phyloP scores from a whole-genome alignment of 1,284 basidiomycete genomes.

The Pseudozyma sp. region DNA sequence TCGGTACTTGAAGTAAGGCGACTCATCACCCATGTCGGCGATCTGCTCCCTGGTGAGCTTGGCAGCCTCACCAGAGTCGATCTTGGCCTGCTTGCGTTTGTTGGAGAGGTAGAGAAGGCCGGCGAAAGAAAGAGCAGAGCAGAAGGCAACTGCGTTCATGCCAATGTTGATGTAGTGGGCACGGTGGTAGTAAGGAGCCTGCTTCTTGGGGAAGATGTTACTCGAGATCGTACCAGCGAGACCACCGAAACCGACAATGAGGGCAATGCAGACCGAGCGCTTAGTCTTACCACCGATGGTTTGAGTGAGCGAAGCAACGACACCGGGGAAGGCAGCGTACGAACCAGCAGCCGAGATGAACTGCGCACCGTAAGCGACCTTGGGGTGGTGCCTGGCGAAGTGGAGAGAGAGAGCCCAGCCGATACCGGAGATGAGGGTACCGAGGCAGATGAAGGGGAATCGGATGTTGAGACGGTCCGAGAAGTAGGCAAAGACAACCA shows the following conservation, averaged over 20 bases:
- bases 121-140: constrained; percentile 45
- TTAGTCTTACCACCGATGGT: constrained; percentile 57
- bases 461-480: constrained; percentile 49
- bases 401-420: constrained; percentile 56
- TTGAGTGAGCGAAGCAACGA: constrained; percentile 54
- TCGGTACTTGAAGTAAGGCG: constrained; percentile 60
- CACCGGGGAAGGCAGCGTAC: constrained; percentile 54
- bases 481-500: constrained; percentile 57
- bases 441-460: constrained; percentile 50
- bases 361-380: constrained; percentile 54
- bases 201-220: constrained; percentile 57
- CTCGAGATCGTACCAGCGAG: constrained; percentile 54
- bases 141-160: constrained; percentile 44
- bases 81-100: constrained; percentile 46
- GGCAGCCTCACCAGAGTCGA: constrained; percentile 55
- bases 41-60: constrained; percentile 37
- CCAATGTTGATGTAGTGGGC: constrained; percentile 56
- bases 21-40: constrained; percentile 56
- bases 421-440: constrained; percentile 47
- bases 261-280: constrained; percentile 53
- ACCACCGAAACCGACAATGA: constrained; percentile 58
- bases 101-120: constrained; percentile 48
- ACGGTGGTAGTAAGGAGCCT: constrained; percentile 52
- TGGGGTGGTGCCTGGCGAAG: constrained; percentile 29
- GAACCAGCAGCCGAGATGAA: constrained; percentile 59